phyloP scores from a whole-genome alignment of 2,329 filamentous ascomycete species.

The Didymosphaeria variabile region DNA sequence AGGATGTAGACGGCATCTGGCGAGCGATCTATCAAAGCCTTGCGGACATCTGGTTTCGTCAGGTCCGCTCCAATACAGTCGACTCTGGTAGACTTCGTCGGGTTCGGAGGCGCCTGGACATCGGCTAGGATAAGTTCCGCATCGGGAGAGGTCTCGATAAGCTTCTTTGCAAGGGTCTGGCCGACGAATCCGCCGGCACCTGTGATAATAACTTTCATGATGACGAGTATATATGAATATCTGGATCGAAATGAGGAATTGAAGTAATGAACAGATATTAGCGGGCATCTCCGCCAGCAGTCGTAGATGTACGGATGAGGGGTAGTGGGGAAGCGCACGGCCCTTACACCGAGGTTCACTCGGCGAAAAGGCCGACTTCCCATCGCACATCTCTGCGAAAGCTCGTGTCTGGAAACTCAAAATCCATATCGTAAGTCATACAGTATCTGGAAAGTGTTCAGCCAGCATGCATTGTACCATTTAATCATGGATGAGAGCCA shows the following conservation, averaged over 20 bases:
- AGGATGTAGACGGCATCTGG: constrained; percentile 62
- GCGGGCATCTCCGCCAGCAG: background rate
- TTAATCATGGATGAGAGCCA: no score
- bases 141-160: constrained; percentile 58
- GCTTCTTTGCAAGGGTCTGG: constrained; percentile 65
- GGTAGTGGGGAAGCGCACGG: constrained; percentile 13
- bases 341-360: background rate
- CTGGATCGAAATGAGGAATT: constrained; percentile 2
- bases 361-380: constrained; percentile 8
- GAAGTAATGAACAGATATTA: background rate
- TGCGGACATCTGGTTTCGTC: constrained; percentile 44
- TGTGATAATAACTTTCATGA: constrained; percentile 65
- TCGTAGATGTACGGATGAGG: background rate
- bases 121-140: constrained; percentile 66
- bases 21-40: constrained; percentile 35
- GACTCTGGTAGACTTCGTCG: constrained; percentile 61
- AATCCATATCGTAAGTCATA: background rate
- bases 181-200: constrained; percentile 72
- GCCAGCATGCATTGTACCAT: no score
- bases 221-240: background rate
- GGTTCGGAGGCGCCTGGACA: constrained; percentile 59
- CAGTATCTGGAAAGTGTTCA: background rate
- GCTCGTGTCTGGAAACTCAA: background rate
- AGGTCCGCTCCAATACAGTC: constrained; percentile 63
- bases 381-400: constrained; percentile 43